These are phyloP conservation scores for Colletotrichum navitas DNA, from an alignment of 2,329 filamentous ascomycete species.

Conservation along the genomic window DNA sequence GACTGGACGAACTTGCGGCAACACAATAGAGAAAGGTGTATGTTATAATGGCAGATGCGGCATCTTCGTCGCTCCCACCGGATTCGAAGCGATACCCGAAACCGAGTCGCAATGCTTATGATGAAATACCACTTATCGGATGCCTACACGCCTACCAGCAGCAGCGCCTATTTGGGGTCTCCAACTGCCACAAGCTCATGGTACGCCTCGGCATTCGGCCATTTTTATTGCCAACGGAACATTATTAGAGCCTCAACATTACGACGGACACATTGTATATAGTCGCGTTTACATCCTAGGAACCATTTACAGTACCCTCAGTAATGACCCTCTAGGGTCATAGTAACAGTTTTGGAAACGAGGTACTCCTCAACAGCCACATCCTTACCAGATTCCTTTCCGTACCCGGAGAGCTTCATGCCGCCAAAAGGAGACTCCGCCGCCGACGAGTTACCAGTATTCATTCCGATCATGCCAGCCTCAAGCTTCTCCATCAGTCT, in stretches of 20 bases:
- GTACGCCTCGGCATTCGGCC: background rate
- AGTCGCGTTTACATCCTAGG: too few species aligned
- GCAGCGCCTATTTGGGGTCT: background rate
- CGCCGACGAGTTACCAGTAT: constrained; percentile 48
- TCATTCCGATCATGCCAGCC: constrained; percentile 72
- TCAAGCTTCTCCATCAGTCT: constrained; percentile 66
- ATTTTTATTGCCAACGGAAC: constrained; percentile 5
- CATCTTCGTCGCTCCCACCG: constrained; percentile 28
- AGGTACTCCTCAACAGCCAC: constrained; percentile 61
- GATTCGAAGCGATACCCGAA: constrained; percentile 15
- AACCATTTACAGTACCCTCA: constrained; percentile 29
- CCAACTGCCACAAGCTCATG: background rate
- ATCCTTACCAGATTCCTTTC: constrained; percentile 63
- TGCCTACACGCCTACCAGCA: background rate
- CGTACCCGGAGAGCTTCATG: constrained; percentile 62
- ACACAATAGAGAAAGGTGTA: constrained; percentile 2
- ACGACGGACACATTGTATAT: background rate
- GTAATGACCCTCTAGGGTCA: constrained; percentile 57
- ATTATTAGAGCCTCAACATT: background rate
- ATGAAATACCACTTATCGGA: background rate
- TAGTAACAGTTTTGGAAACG: constrained; percentile 59
- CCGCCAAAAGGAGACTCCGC: constrained; percentile 62
- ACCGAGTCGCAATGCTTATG: constrained; percentile 25
- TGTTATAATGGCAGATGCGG: constrained; percentile 37
- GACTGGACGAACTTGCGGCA: constrained; percentile 18